These are phyloP conservation scores for Pseudopithomyces maydicus DNA, from an alignment of 2,329 filamentous ascomycete genomes.

Conservation along the genomic window DNA sequence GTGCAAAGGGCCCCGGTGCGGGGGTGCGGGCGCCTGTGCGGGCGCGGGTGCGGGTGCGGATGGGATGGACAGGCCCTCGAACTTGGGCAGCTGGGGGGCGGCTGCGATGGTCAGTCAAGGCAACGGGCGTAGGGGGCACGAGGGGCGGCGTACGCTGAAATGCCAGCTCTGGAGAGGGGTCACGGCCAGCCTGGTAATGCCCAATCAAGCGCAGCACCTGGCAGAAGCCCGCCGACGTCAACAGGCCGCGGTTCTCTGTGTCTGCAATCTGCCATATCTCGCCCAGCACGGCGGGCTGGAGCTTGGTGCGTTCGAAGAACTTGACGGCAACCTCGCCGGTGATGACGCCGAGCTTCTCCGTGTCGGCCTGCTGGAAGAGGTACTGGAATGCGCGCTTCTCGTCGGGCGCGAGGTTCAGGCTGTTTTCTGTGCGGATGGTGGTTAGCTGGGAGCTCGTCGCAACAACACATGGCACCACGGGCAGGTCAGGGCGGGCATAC, in stretches of 20 bases:
- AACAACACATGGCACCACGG: constrained; percentile 5
- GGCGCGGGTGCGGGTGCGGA: constrained; percentile 39
- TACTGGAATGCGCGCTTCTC: constrained; percentile 94
- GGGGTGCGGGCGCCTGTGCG: constrained; percentile 25
- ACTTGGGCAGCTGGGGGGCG: constrained; percentile 81
- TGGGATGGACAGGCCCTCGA: constrained; percentile 73
- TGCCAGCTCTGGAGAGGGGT: constrained; percentile 80
- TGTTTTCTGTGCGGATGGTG: constrained; percentile 46
- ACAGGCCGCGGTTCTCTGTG: constrained; percentile 90
- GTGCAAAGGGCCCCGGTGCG: constrained; percentile 46
- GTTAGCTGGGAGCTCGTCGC: constrained; percentile 30
- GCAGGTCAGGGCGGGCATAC: not conserved
- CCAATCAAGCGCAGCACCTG: constrained; percentile 92
- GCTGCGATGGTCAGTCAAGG: constrained; percentile 48
- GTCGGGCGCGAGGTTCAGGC: constrained; percentile 84
- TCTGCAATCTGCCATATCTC: constrained; percentile 99
- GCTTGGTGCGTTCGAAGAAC: constrained; percentile 95
- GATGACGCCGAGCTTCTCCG: constrained; percentile 87
- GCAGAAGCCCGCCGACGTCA: constrained; percentile 91
- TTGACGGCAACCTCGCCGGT: constrained; percentile 95
- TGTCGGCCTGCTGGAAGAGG: constrained; percentile 91
- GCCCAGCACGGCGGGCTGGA: constrained; percentile 84
- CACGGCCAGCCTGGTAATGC: constrained; percentile 86
- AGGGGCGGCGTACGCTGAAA: constrained; percentile 65
- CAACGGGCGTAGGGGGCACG: not conserved